Base-by-base conservation (phyloP, 306 rosid species). In the Vigna mungo region DNA sequence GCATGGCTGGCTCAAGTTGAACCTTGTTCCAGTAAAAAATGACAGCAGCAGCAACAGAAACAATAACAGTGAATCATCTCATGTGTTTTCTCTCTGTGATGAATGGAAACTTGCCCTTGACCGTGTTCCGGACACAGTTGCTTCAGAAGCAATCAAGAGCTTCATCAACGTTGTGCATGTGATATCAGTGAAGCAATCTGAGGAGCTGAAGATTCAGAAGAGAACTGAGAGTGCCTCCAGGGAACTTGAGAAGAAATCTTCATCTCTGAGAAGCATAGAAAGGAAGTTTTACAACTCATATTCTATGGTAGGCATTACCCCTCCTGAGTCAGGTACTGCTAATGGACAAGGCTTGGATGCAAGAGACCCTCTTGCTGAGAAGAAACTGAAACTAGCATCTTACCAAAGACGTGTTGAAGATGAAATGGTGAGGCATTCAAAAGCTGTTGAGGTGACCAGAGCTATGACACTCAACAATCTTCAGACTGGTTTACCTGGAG, bases 51-150 rank as follows among this genome's bases (percentile, higher is more conserved):
- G 79, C 74, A 71, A 59, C 47, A 86, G 46, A 52, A 68, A 18
- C 30, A 75, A 46, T 82, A 74, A 36, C 68, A 83, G 25, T 9
- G 97, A 89, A 82, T 74, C 86, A 73, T 89, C 96, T 37, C 90
- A 82, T 46, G 84, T 72, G 58, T 91, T 96, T 77, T 81, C 84
- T 27, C 77, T 82, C 41, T 77, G 75, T 48, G 99, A 96, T 49
- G 97, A 91, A 88, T 96, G 99, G 99, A 91, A 96, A 89, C 98
- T 87, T 16, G 96, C 97, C 27, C 98, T 96, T 14, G 99, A 92
- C 68, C 98, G 97, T 25, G 99, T 96, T 59, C 99, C 99, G 0
- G 99, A 92, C 86, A 91, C 96, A 0, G 98, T 96, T 13, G 97
- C 97, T 16, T 89, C 98, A 0, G 96, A 87, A 84, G 98, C 99